Base-by-base conservation (phyloP, 768 basidiomycete genomes). In the Termitomyces bulborhizus region DNA sequence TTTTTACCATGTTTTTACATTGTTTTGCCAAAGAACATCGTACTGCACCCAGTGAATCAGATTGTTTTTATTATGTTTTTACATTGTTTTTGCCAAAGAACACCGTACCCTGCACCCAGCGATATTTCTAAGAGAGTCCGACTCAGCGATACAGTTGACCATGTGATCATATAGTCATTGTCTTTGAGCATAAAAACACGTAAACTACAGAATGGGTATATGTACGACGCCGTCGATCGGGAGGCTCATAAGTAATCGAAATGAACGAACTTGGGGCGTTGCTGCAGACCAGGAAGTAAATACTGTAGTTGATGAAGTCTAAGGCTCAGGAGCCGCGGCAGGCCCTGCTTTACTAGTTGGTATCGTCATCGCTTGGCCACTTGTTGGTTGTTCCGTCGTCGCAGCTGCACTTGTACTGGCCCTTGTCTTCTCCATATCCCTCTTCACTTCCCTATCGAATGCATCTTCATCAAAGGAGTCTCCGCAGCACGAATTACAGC, bases 391-490 rank as follows among this genome's bases (percentile, higher is more conserved):
- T 68, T 72, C 72, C 9, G 62, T 64, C 49, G 60, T 60, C 8
- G 54, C 58, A 11, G 66, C 58, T n/a, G 43, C 49, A 39, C 48
- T 32, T 24, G 57, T 26, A 32, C 64, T 67, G 12, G 66, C 72
- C 48, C 66, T 64, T 0, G 74, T 74, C 55, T 66, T 71, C 39
- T 68, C 69, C 68, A 72, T 57, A 55, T 79, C 65, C 44, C 63
- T 67, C 18, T 76, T 68, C 65, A 72, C 59, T 53, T 78, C 63
- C 42, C 62, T 67, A 18, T 77, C 76, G 60, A 78, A 75, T 1
- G 62, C 65, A 57, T 81, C 79, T 39, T 75, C 74, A 59, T 79
- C 68, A 62, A 79, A 78, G 2, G 73, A 73, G 9, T 71, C 62
- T 18, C 65, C 63, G 54, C 71, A 79, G 53, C 78, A 81, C 34